Evolutionary conservation across 2,329 filamentous ascomycete species (phyloP).

Genomic region (Ceratocystis huliohia): DNA sequence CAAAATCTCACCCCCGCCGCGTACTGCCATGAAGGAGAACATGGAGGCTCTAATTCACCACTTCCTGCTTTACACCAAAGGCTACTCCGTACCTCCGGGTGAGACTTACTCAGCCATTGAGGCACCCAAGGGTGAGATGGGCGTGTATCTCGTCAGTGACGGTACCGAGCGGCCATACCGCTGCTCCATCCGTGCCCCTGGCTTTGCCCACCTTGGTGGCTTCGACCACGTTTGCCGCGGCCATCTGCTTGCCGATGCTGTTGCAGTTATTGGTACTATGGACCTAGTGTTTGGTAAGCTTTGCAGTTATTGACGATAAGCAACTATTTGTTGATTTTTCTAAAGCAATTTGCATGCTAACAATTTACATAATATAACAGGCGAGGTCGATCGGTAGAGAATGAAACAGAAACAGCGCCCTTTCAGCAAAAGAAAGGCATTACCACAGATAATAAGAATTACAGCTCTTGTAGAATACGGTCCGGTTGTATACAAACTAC

Average conservation of each 20-base stretch:
- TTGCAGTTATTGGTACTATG: slow-evolving; percentile 87
- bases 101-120: slow-evolving; percentile 98
- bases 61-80: slow-evolving; percentile 97
- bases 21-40: slow-evolving; percentile 99
- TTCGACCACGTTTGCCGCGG: slow-evolving; percentile 91
- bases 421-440: slow-evolving; percentile 20
- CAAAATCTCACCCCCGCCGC: slow-evolving; percentile 93
- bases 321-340: neutral
- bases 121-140: slow-evolving; percentile 99
- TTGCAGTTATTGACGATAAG: neutral
- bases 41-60: slow-evolving; percentile 99
- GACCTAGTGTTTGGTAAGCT: slow-evolving; percentile 74
- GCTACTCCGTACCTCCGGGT: slow-evolving; percentile 89
- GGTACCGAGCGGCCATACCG: slow-evolving; percentile 93
- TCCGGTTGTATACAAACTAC: slow-evolving; percentile 23
- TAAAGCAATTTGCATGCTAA: slow-evolving; percentile 27
- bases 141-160: slow-evolving; percentile 89
- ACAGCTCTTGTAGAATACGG: slow-evolving; percentile 12
- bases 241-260: slow-evolving; percentile 88
- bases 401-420: slow-evolving; percentile 17
- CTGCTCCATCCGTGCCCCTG: slow-evolving; percentile 92
- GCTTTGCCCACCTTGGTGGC: slow-evolving; percentile 85
- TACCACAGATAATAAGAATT: slow-evolving; percentile 19
- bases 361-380: slow-evolving; percentile 27
- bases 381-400: slow-evolving; percentile 48